These are phyloP conservation scores for Erodium texanum DNA, from an alignment of 441 rosid species.

Conservation along the genomic window DNA sequence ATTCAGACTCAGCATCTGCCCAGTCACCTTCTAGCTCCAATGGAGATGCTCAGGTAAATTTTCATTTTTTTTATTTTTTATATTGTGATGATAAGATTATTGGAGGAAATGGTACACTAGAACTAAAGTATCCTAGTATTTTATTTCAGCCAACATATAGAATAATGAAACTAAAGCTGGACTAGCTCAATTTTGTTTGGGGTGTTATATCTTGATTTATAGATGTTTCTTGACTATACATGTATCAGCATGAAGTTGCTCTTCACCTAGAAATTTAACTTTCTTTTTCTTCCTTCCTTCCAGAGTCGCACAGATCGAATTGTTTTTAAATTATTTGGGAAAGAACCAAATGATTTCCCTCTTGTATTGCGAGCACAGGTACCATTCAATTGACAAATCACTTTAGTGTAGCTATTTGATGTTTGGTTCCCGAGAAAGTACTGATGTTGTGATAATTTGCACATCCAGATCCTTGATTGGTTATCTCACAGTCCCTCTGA, in stretches of 20 bases:
- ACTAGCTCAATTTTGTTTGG: neutral
- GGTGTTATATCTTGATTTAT: neutral
- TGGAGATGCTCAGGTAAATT: slow-evolving; percentile 72
- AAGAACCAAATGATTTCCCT: slow-evolving; percentile 87
- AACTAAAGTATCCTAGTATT: neutral
- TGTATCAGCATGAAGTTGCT: slow-evolving; percentile 5
- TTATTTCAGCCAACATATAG: neutral
- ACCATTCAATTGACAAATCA: slow-evolving; percentile 16
- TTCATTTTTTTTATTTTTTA: neutral
- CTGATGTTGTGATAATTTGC: slow-evolving; percentile 15
- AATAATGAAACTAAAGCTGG: neutral
- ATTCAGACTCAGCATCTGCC: slow-evolving; percentile 91
- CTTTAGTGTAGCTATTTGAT: slow-evolving; percentile 6
- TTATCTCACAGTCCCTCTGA: slow-evolving; percentile 86
- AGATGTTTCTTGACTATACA: neutral
- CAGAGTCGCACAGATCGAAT: slow-evolving; percentile 90
- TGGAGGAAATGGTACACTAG: neutral
- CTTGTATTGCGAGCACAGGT: slow-evolving; percentile 77
- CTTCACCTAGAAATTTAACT: slow-evolving; percentile 4
- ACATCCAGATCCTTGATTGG: slow-evolving; percentile 82
- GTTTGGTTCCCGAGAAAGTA: slow-evolving; percentile 18
- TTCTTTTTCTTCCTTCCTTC: slow-evolving; percentile 21
- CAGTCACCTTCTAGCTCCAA: slow-evolving; percentile 89
- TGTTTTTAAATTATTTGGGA: slow-evolving; percentile 84
- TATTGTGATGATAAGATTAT: slow-evolving; percentile 2